These are phyloP conservation scores for Solanum lycopersicoides DNA, from an alignment of 257 asterid species.

Conservation along the genomic window DNA sequence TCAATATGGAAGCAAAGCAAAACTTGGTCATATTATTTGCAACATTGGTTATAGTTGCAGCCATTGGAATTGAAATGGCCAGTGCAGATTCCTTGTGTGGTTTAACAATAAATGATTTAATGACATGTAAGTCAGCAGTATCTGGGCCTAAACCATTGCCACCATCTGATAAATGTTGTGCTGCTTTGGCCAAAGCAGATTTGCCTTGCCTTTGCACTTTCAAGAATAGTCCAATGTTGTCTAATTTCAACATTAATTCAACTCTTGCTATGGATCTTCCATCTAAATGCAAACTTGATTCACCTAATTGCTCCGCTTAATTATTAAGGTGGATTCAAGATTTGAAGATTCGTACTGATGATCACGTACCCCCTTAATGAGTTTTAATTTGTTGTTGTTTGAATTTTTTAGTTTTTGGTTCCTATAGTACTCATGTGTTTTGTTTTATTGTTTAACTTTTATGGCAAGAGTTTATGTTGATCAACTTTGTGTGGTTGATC, in stretches of 20 bases:
- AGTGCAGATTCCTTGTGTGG: neutral
- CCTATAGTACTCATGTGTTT: neutral
- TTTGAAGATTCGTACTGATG: neutral
- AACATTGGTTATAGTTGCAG: neutral
- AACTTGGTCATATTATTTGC: neutral
- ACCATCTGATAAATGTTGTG: constrained; percentile 1
- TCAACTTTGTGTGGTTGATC: neutral
- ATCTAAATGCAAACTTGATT: neutral
- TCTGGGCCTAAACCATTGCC: neutral
- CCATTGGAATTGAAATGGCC: neutral
- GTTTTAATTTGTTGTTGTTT: neutral
- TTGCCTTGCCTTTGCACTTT: constrained; percentile 8
- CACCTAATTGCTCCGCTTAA: neutral
- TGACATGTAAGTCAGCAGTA: constrained; percentile 11
- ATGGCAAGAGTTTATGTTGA: neutral
- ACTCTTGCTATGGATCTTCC: constrained; percentile 11
- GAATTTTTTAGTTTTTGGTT: neutral
- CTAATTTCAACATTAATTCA: neutral
- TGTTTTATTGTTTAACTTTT: neutral
- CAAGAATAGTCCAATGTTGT: neutral
- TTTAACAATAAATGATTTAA: neutral
- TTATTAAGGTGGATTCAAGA: neutral
- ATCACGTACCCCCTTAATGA: neutral
- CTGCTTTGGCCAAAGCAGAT: neutral
- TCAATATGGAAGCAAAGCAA: neutral